Conservation (phyloP, 139 green algal genomes). For the Ostreobium quekettii region DNA sequence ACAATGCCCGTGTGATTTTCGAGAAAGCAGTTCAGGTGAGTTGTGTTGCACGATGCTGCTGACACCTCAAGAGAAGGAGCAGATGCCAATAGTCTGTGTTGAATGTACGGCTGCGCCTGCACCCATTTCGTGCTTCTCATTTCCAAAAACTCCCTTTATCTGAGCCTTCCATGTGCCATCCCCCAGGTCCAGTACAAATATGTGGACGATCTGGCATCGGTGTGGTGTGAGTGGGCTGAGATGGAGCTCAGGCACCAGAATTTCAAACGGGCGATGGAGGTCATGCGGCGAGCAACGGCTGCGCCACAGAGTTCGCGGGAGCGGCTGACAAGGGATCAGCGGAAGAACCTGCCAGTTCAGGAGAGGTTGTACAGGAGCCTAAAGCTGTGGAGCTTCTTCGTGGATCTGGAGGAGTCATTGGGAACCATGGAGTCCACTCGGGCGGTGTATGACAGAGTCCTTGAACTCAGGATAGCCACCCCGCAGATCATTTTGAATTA, state of each 20-base stretch:
- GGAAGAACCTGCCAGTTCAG: slow-evolving; percentile 65
- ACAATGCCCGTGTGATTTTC: slow-evolving; percentile 86
- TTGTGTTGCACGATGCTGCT: neutral
- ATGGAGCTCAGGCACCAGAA: slow-evolving; percentile 94
- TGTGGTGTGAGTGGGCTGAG: slow-evolving; percentile 94
- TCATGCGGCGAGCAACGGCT: slow-evolving; percentile 63
- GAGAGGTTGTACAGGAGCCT: slow-evolving; percentile 62
- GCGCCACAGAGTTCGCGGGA: slow-evolving; percentile 28
- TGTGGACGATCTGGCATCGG: slow-evolving; percentile 86
- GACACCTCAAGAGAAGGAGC: too few relatives aligned
- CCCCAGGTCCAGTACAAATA: slow-evolving; percentile 60
- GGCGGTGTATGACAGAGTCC: slow-evolving; percentile 76
- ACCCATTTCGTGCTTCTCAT: neutral
- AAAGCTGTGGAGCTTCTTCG: slow-evolving; percentile 75
- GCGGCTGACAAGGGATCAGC: slow-evolving; percentile 46
- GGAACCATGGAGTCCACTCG: slow-evolving; percentile 71
- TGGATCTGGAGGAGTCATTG: slow-evolving; percentile 92
- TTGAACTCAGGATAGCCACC: slow-evolving; percentile 88
- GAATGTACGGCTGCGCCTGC: too few relatives aligned
- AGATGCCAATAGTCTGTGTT: too few relatives aligned
- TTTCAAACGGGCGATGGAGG: slow-evolving; percentile 68
- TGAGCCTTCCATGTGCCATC: too few relatives aligned
- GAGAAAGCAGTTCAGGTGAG: slow-evolving; percentile 73
- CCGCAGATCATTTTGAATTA: slow-evolving; percentile 97
- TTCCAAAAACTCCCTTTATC: too few relatives aligned